These are phyloP conservation scores for Chlorella ohadii DNA, from an alignment of 139 green algal species.

Conservation along the genomic window DNA sequence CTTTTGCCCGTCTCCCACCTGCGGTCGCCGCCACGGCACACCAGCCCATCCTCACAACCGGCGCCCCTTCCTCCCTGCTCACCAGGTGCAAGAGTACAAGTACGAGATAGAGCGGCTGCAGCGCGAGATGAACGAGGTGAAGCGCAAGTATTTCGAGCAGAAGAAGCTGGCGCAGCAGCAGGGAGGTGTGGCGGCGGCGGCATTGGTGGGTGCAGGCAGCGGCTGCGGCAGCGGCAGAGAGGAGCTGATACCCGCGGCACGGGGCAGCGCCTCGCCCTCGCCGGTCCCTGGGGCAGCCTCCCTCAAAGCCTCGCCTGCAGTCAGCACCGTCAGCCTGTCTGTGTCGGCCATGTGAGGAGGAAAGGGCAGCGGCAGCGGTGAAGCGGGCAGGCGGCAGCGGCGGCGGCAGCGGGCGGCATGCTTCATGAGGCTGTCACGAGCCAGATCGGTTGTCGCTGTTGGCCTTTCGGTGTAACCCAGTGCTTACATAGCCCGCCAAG, in stretches of 20 bases:
- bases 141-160: slow-evolving; percentile 85
- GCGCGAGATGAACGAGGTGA: slow-evolving; percentile 82
- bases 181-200: background rate
- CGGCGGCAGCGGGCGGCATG: background rate
- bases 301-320: slow-evolving; percentile 4
- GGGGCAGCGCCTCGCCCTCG: background rate
- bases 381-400: no score
- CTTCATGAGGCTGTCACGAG: background rate
- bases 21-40: no score
- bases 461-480: background rate
- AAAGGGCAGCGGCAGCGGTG: background rate
- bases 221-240: background rate
- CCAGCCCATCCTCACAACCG: background rate
- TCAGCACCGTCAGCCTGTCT: background rate
- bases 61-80: background rate
- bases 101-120: slow-evolving; percentile 89
- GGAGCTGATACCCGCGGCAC: background rate
- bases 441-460: background rate
- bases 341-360: background rate
- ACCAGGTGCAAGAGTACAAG: slow-evolving; percentile 89
- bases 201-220: background rate
- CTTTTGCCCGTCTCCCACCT: no score
- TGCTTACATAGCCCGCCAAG: no score
- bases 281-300: background rate
- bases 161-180: slow-evolving; percentile 37